Conservation (phyloP, 106 monocot species). For the Xerophyta viscosa region DNA sequence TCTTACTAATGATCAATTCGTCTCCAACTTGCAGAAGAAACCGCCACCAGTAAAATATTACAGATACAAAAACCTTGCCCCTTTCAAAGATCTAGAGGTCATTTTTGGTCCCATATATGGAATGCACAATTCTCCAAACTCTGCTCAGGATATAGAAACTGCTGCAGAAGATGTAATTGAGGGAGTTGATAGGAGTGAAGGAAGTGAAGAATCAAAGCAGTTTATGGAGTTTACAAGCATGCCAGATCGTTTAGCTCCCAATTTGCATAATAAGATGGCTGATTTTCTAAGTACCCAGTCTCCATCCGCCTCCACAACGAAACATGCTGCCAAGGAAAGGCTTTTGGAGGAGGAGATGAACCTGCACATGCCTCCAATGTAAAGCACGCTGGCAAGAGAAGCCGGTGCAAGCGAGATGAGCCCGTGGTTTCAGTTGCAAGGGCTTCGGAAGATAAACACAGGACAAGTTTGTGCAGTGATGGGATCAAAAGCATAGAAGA, state of each 20-base stretch:
- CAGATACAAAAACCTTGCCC: background rate
- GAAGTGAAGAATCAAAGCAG: background rate
- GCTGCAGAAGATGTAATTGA: slow-evolving; percentile 2
- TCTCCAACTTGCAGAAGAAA: slow-evolving; percentile 1
- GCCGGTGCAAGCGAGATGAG: background rate
- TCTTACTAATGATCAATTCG: background rate
- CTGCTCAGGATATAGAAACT: background rate
- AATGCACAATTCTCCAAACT: background rate
- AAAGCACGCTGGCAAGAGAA: background rate
- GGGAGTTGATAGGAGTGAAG: background rate
- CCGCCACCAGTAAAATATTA: background rate
- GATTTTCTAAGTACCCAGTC: background rate
- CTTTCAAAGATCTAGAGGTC: slow-evolving; percentile 5
- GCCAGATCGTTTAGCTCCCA: background rate
- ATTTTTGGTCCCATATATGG: background rate
- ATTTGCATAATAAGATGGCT: background rate
- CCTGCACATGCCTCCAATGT: background rate
- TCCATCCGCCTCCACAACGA: background rate
- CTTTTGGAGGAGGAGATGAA: background rate
- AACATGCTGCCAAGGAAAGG: background rate
- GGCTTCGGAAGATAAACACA: background rate
- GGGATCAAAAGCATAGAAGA: background rate
- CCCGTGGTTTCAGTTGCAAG: background rate
- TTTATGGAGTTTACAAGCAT: background rate
- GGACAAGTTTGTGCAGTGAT: background rate